Base-by-base conservation (phyloP, 2,329 filamentous ascomycete genomes). In the Stagonosporopsis vannaccii region DNA sequence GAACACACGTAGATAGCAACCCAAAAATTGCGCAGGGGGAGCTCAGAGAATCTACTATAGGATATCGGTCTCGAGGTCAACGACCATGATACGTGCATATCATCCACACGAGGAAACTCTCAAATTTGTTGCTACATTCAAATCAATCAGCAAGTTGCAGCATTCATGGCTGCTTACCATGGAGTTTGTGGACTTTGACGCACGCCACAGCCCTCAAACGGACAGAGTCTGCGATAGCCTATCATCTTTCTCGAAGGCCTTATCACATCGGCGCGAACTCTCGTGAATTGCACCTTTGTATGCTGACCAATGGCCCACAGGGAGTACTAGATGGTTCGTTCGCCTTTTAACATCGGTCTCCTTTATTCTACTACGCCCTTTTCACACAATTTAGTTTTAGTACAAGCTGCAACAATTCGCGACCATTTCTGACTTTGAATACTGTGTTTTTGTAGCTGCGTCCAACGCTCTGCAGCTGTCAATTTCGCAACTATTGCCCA, bases 131-230 rank as follows among this genome's bases (percentile, higher is more conserved):
- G 40, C 26, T 57, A 26, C 43, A 28, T 57, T 41, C 56, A 20
- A 46, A 49, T 51, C 49, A 50, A 55, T 59, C 56, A 64, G 59
- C 59, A 51, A 25, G 22, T 28, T 61, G 62, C 62, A 51, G 56
- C 46, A 23, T 51, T 36, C 53, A 51, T 50, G 59, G 47, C 51
- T 65, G 63, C 63, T 65, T 59, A 65, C 62, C 60, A 52, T 47
- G 37, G 35, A 35, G 23, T n/a, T 42, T 61, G 60, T n/a, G 30
- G 30, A 60, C 52, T 58, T 41, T 46, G 47, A 49, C 40, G 19
- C 37, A 59, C 48, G 58, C 60, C 57, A 58, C 43, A 48, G 25
- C n/a, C 51, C 43, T 54, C 46, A 9, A 45, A 48, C 42, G 40
- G 42, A 47, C 20, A 51, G 28, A 53, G 30, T 44, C 58, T 39